These are phyloP conservation scores for Mycosarcoma maydis DNA, from an alignment of 1,284 basidiomycete species.

Conservation along the genomic window DNA sequence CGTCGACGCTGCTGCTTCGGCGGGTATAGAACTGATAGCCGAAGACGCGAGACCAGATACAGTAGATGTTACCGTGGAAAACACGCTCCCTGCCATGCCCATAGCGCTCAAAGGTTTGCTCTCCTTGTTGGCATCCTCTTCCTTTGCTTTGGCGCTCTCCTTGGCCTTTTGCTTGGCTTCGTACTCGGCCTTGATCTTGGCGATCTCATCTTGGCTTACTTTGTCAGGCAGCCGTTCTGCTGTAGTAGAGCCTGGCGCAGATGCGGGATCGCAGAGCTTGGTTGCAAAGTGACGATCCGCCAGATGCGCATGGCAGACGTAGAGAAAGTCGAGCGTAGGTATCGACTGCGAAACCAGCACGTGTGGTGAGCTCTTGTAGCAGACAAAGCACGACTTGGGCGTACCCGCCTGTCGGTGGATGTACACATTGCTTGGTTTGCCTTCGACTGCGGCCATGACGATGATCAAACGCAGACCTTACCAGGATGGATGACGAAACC, in stretches of 20 bases:
- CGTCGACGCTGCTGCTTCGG: slow-evolving; percentile 11
- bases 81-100: slow-evolving; percentile 33
- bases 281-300: slow-evolving; percentile 55
- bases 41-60: slow-evolving; percentile 30
- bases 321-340: slow-evolving; percentile 57
- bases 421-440: slow-evolving; percentile 50
- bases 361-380: slow-evolving; percentile 45
- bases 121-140: slow-evolving; percentile 21
- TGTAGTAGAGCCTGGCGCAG: neutral
- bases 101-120: slow-evolving; percentile 25
- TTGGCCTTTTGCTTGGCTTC: slow-evolving; percentile 38
- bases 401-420: slow-evolving; percentile 55
- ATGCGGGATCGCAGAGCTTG: slow-evolving; percentile 28
- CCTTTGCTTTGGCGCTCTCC: slow-evolving; percentile 20
- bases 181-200: slow-evolving; percentile 53
- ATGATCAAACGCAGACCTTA: neutral
- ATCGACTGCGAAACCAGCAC: slow-evolving; percentile 53
- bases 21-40: slow-evolving; percentile 19
- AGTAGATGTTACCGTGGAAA: slow-evolving; percentile 39
- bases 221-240: slow-evolving; percentile 36
- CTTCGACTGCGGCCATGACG: slow-evolving; percentile 5
- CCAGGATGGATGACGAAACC: too few relatives aligned
- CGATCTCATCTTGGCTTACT: slow-evolving; percentile 51
- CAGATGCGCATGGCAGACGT: slow-evolving; percentile 54
- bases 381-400: slow-evolving; percentile 52